phyloP scores from a whole-genome alignment of 2,329 filamentous ascomycete species.

The Akanthomyces lecanii region DNA sequence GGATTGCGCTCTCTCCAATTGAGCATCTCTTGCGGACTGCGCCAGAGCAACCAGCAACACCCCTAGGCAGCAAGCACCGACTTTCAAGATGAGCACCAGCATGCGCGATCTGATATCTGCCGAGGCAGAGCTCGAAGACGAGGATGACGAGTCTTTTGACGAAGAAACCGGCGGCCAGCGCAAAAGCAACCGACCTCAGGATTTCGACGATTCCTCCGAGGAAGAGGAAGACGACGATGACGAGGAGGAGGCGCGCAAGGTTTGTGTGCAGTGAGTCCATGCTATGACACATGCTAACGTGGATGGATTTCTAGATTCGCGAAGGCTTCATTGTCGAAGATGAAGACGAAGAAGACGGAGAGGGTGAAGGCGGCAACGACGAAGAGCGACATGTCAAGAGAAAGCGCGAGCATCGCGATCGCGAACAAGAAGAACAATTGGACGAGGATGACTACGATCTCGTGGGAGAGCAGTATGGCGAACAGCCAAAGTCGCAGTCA shows the following conservation, averaged over 20 bases:
- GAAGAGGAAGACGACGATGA: constrained; percentile 92
- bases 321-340: constrained; percentile 90
- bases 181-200: constrained; percentile 34
- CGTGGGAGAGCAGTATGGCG: constrained; percentile 77
- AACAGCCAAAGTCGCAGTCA: constrained; percentile 54
- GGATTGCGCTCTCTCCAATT: background rate
- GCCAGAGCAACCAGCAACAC: background rate
- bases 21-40: background rate
- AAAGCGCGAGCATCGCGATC: constrained; percentile 72
- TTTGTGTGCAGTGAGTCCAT: constrained; percentile 36
- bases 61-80: constrained; percentile 18
- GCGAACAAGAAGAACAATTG: constrained; percentile 80
- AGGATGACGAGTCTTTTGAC: constrained; percentile 78
- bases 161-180: constrained; percentile 65
- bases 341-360: constrained; percentile 73
- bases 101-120: constrained; percentile 78
- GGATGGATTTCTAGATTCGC: constrained; percentile 56
- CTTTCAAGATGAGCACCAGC: constrained; percentile 53
- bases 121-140: constrained; percentile 79
- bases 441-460: constrained; percentile 96
- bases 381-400: constrained; percentile 59
- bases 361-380: constrained; percentile 53
- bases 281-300: constrained; percentile 2
- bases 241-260: constrained; percentile 74
- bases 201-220: constrained; percentile 78